phyloP scores from a whole-genome alignment of 2,329 filamentous ascomycete genomes.

The Colletotrichum destructivum region DNA sequence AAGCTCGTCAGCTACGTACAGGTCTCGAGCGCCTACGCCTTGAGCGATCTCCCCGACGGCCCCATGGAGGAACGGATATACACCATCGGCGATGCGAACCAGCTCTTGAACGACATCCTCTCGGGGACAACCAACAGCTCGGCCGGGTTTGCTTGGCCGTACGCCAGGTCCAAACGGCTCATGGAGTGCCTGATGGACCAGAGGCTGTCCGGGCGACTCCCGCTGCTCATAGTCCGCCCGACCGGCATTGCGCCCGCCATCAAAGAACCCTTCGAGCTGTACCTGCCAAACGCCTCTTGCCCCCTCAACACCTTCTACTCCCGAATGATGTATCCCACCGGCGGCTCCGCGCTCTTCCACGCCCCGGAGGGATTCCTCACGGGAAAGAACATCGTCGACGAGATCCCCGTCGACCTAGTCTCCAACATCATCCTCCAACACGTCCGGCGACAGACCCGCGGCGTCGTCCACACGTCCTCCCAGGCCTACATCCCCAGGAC shows the following conservation, averaged over 20 bases:
- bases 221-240: background rate
- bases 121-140: background rate
- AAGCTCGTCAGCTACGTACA: background rate
- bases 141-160: background rate
- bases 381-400: background rate
- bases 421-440: slow-evolving; percentile 2
- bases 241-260: background rate
- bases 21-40: background rate
- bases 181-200: slow-evolving; percentile 1
- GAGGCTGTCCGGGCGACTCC: background rate
- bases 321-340: background rate
- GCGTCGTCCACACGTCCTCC: background rate
- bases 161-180: slow-evolving; percentile 3
- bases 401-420: background rate
- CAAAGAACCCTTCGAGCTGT: background rate
- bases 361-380: background rate
- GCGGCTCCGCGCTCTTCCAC: background rate
- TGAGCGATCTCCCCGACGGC: background rate
- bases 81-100: background rate
- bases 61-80: slow-evolving; percentile 1
- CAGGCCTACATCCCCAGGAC: background rate
- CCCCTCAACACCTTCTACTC: background rate
- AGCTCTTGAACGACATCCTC: background rate
- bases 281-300: background rate
- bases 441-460: background rate